Base-by-base conservation (phyloP, 768 basidiomycete species). In the Trametopsis cervina region DNA sequence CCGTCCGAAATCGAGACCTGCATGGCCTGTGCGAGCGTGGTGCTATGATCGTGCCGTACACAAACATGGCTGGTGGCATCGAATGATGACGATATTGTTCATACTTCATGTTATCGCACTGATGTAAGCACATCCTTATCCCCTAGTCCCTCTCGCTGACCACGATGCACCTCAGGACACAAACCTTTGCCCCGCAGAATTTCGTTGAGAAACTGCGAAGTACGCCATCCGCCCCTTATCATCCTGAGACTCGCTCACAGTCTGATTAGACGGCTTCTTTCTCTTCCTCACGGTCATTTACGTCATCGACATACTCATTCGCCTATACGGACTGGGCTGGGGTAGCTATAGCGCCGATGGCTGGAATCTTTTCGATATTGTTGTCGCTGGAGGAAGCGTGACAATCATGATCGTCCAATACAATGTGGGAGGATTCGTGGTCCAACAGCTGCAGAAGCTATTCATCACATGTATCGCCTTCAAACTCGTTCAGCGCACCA, bases 21-120 rank as follows among this genome's bases (percentile, higher is more conserved):
- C 64, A 0, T 73, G 65, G 51, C 53, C 57, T 0, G 56, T 91
- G 24, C 74, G 85, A 44, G 71, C 75, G 18, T 97, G 95, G 93
- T 97, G 95, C 62, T 95, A 81, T 60, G 86, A 94, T 47, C 78
- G 92, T 23, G 94, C 95, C 0, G 80, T 91, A 13, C 74, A 81
- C 52, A 98, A 97, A 63, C 87, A 92, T 57, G 95, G 95, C 2
- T 91, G 85, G 81, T 98, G 94, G 94, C 77, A 85, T 4, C 71
- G 83, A 48, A 68, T 67, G 42, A 86, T 94, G 77, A 92, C 90
- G 0, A 61, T 78, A 2, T 62, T 95, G 20, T 94, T 92, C 57
- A 62, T 88, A 17, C 36, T 88, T 15, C 94, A 97, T 61, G 89
- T 96, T 38, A 59, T 89, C 26, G 79, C 81, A 1, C 72, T 97